These are phyloP conservation scores for Rhizophagus clarus DNA, from an alignment of 192 early-diverging fungal species.

Conservation along the genomic window DNA sequence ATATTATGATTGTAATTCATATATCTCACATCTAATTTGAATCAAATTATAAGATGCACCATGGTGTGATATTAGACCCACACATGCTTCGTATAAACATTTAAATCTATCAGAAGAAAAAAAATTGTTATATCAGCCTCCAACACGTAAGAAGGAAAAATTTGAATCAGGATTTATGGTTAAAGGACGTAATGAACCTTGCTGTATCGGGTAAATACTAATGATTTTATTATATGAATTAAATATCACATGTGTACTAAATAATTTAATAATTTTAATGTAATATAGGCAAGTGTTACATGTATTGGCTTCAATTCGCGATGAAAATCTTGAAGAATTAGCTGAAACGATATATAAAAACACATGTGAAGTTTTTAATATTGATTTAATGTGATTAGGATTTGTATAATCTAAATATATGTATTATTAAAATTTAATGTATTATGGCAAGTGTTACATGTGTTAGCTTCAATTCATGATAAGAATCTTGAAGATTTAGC, in stretches of 20 bases:
- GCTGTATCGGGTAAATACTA: constrained; percentile 60
- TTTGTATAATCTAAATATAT: too few relatives aligned
- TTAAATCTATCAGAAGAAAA: constrained; percentile 40
- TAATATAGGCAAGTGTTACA: constrained; percentile 64
- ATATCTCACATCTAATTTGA: background rate
- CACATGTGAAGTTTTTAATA: constrained; percentile 66
- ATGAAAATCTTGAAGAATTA: constrained; percentile 51
- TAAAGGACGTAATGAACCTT: constrained; percentile 87
- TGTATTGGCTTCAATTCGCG: constrained; percentile 65
- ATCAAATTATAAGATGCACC: constrained; percentile 68
- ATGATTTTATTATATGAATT: too few relatives aligned
- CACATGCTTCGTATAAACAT: constrained; percentile 77
- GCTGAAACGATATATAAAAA: constrained; percentile 66
- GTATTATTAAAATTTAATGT: too few relatives aligned
- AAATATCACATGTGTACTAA: too few relatives aligned
- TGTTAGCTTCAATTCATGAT: constrained; percentile 63
- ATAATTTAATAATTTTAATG: background rate
- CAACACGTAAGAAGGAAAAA: constrained; percentile 76
- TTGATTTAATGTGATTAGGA: too few relatives aligned
- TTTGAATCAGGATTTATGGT: constrained; percentile 69
- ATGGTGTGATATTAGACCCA: constrained; percentile 88
- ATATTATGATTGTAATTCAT: background rate
- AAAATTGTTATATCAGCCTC: constrained; percentile 43
- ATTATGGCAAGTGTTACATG: constrained; percentile 71
- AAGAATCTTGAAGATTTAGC: constrained; percentile 58